Conservation (phyloP, 306 rosid genomes). For the Fragaria ananassa region DNA sequence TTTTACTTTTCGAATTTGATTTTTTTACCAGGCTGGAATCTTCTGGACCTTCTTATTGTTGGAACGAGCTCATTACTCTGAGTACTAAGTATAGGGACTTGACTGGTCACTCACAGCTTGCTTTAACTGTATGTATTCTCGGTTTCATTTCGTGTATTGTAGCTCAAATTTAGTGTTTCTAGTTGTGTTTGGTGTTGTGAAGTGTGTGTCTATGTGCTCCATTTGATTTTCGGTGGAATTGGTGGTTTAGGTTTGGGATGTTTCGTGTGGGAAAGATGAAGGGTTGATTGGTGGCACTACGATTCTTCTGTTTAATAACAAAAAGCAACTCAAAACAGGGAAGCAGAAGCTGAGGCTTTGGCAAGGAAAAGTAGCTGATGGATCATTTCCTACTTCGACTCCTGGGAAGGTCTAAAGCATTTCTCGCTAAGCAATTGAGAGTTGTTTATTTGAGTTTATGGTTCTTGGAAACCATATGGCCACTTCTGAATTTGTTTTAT, state of each 20-base stretch:
- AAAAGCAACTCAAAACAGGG: slow-evolving; percentile 93
- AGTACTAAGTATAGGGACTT: slow-evolving; percentile 86
- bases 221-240: slow-evolving; percentile 5
- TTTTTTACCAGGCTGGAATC: slow-evolving; percentile 78
- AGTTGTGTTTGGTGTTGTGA: background rate
- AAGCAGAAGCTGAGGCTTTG: slow-evolving; percentile 96
- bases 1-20: background rate
- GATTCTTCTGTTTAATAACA: slow-evolving; percentile 77
- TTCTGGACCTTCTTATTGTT: slow-evolving; percentile 59
- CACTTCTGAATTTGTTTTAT: slow-evolving; percentile 5
- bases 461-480: slow-evolving; percentile 20
- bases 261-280: slow-evolving; percentile 76
- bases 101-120: slow-evolving; percentile 87
- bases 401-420: slow-evolving; percentile 76
- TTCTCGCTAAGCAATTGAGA: slow-evolving; percentile 8
- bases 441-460: background rate
- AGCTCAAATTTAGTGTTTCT: background rate
- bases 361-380: slow-evolving; percentile 91
- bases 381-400: slow-evolving; percentile 69
- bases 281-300: slow-evolving; percentile 97
- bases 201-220: background rate
- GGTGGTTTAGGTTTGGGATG: slow-evolving; percentile 83
- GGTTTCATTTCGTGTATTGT: slow-evolving; percentile 16
- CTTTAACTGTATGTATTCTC: slow-evolving; percentile 63
- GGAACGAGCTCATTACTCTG: slow-evolving; percentile 86